Evolutionary conservation across 1,284 basidiomycete species (phyloP), one percentile per base, ranked within the genome.

Genomic region (Leccinum fallax): DNA sequence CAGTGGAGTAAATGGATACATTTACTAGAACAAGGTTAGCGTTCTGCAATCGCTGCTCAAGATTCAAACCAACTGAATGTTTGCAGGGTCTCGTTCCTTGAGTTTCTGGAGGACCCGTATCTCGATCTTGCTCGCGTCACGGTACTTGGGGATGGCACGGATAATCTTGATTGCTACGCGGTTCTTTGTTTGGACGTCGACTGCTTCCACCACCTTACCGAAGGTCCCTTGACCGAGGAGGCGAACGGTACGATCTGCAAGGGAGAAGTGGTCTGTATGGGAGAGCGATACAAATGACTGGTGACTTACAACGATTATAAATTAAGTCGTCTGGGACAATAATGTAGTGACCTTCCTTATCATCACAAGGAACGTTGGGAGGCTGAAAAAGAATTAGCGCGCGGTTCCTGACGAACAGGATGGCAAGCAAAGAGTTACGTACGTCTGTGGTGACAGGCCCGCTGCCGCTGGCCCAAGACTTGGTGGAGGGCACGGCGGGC

Each of bases 81-180:
- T 99, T 67, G 80, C 75, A 10, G 95, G 93, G 79, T 99, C 97
- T 63, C 91, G 85, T 76, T 95, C 90, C 72, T 94, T 94, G 68
- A 99, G 86, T 69, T 90, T 91, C 72, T 95, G 90, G 49, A 99
- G 85, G 24, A 99, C 97, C 57, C 95, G 87, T 67, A 99, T 92
- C 80, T 99, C 97, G 67, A 99, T 98, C 81, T 96, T 97, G 77
- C 95, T 97, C 9, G 97, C 97, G 77, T 99, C 97, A 58, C 97
- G 92, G 74, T 98, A 97, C 79, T 98, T 97, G 61, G 93, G 95
- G 53, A 98, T 94, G 36, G 94, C 93, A 56, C 95, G 88, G 70
- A 99, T 99, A 67, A 99, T 96, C 85, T 99, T 99, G 82, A 99
- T 95, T 49, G 97, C 97, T 26, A 99, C 97, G 72, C 88, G 85